A percentile compares a stretch with the other conserved stretches of the same genome.
phyloP scores from a whole-genome alignment of 768 basidiomycete species.

The Termitomyces sp. region DNA sequence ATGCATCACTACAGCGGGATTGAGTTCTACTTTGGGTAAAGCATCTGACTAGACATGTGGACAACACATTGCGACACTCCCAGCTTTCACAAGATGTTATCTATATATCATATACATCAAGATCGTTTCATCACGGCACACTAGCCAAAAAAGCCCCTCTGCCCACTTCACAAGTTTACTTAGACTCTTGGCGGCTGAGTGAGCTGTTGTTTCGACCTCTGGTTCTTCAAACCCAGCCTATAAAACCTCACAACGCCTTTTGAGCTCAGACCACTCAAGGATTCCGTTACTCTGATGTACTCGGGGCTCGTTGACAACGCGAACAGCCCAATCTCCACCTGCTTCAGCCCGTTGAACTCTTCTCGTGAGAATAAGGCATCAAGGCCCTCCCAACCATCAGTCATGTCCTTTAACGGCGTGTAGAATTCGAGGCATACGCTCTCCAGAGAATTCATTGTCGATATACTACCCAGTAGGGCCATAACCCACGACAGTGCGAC shows the following conservation, averaged over 20 bases:
- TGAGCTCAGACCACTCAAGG: conserved; percentile 21
- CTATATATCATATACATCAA: neutral
- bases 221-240: conserved; percentile 34
- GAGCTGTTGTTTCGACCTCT: conserved; percentile 29
- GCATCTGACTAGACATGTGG: too few species aligned
- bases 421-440: conserved; percentile 36
- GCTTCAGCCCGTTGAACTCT: conserved; percentile 21
- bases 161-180: neutral
- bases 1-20: neutral
- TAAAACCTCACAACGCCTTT: conserved; percentile 30
- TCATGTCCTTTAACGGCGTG: conserved; percentile 29
- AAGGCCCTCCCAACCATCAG: conserved; percentile 26
- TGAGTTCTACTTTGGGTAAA: too few species aligned
- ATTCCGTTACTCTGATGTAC: conserved; percentile 26
- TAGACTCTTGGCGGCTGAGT: conserved; percentile 26
- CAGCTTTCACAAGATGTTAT: neutral
- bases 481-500: conserved; percentile 32
- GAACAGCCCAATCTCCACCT: conserved; percentile 37
- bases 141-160: neutral
- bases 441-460: conserved; percentile 19
- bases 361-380: conserved; percentile 28
- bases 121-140: too few species aligned
- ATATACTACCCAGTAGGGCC: conserved; percentile 25
- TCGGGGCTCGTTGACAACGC: conserved; percentile 27
- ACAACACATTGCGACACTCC: neutral